Evolutionary conservation across 352 stramenopile species (phyloP), one percentile per base, ranked within the genome.

Genomic region (Globisporangium spinosum): DNA sequence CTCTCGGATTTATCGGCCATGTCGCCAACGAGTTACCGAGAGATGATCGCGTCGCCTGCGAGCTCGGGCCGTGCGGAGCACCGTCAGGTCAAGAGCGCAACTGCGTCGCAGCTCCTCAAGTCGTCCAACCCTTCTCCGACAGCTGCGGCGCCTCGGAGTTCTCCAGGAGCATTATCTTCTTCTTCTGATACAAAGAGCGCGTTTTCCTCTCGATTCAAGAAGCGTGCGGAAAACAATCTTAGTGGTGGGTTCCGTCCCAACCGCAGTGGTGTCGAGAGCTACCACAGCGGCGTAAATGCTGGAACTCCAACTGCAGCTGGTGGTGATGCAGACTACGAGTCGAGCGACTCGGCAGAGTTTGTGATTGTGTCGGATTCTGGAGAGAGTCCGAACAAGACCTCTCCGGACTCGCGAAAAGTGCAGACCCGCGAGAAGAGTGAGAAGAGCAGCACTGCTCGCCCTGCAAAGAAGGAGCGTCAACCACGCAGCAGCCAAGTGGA

Each of bases 381-480:
- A 2, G 69, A 70, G 20, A 78, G 55, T 6, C 29, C 67, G 12
- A 27, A 55, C 9, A 78, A 74, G 25, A 23, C 27, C 10, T 58
- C 25, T 6, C 55, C 55, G 20, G 70, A 74, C 1, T 49, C 65
- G 29, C 51, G 23, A 17, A 75, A 67, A 40, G 2, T 54, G 49
- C 77, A 64, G 38, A 62, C 62, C n/a, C 35, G 32, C 5, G 57
- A 35, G 23, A 73, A 75, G 53, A 57, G 29, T 22, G 77, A 78
- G 25, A 15, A 64, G 54, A 70, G 58, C 51, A 81, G 32, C 59
- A 73, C 67, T 10, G 71, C 43, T 67, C 57, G 49, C 13, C 13
- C 62, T 6, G 56, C 68, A 0, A 78, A 69, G 64, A 78, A 62
- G 68, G 62, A 79, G 34, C 25, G n/a, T 54, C 22, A 23, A 1